A percentile compares a stretch with the other conserved stretches of the same genome.
These are phyloP conservation scores for Ustilago tritici DNA, from an alignment of 1,284 basidiomycete species.

Conservation along the genomic window DNA sequence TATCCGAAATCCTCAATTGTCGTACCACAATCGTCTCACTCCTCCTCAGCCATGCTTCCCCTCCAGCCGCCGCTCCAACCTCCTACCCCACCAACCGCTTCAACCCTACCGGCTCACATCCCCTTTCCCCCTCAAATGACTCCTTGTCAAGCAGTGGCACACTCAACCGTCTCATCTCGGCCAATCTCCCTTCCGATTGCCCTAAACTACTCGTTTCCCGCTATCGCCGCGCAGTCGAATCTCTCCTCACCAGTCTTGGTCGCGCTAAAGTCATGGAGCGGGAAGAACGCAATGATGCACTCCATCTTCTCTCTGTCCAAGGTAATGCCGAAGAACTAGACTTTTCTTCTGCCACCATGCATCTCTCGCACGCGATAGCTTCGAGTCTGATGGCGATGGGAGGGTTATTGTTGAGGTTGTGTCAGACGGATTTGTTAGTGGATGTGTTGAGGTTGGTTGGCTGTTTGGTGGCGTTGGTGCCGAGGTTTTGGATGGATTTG, in stretches of 20 bases:
- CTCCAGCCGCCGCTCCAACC: slow-evolving; percentile 14
- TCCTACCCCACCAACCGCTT: slow-evolving; percentile 32
- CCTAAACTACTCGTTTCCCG: slow-evolving; percentile 27
- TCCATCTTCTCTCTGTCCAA: slow-evolving; percentile 14
- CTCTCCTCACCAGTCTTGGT: slow-evolving; percentile 30
- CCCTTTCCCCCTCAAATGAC: slow-evolving; percentile 5
- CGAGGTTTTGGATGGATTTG: slow-evolving; percentile 40
- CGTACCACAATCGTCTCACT: slow-evolving; percentile 41
- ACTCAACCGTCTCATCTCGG: slow-evolving; percentile 46
- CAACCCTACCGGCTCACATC: slow-evolving; percentile 36
- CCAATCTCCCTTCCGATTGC: slow-evolving; percentile 26
- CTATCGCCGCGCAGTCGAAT: slow-evolving; percentile 35
- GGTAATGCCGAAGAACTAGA: slow-evolving; percentile 28
- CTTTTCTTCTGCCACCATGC: slow-evolving; percentile 36
- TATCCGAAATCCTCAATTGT: slow-evolving; percentile 39
- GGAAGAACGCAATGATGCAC: slow-evolving; percentile 36
- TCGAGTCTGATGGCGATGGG: slow-evolving; percentile 40
- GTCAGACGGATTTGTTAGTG: slow-evolving; percentile 40
- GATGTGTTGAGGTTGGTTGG: slow-evolving; percentile 43
- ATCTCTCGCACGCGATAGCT: slow-evolving; percentile 42
- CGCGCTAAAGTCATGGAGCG: slow-evolving; percentile 34
- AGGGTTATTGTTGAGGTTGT: slow-evolving; percentile 43
- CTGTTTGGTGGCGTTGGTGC: slow-evolving; percentile 26
- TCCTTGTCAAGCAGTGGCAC: slow-evolving; percentile 15
- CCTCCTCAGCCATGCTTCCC: slow-evolving; percentile 35